Conservation (phyloP, 495 filamentous ascomycete genomes). For the Hypoxylon rickii region DNA sequence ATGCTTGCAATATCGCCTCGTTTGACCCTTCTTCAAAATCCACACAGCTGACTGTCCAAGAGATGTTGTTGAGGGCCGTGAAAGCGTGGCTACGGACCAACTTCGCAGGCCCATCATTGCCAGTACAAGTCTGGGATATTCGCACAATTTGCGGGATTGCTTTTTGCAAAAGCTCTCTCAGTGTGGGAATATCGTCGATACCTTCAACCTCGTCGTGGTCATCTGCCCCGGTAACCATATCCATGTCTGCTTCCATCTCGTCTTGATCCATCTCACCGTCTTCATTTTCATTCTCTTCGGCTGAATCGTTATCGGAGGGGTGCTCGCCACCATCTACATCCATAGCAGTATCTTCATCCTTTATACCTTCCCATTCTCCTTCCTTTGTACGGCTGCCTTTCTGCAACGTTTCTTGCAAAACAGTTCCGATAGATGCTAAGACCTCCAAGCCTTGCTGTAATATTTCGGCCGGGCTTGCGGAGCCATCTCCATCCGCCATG, state of each 20-base stretch:
- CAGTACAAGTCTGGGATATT: conserved; percentile 37
- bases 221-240: conserved; percentile 56
- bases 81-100: conserved; percentile 54
- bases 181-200: conserved; percentile 50
- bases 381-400: conserved; percentile 41
- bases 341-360: conserved; percentile 41
- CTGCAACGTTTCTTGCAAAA: conserved; percentile 51
- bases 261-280: conserved; percentile 45
- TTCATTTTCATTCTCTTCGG: conserved; percentile 38
- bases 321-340: conserved; percentile 40
- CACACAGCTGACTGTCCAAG: conserved; percentile 60
- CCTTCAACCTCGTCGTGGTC: conserved; percentile 39
- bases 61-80: conserved; percentile 62
- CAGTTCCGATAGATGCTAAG: conserved; percentile 62
- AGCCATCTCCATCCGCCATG: conserved; percentile 36
- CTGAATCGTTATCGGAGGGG: conserved; percentile 28
- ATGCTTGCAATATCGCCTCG: conserved; percentile 47
- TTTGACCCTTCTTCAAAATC: conserved; percentile 50
- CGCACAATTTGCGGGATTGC: conserved; percentile 56
- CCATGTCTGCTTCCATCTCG: conserved; percentile 62
- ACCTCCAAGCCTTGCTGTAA: conserved; percentile 59
- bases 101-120: conserved; percentile 24
- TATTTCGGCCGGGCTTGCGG: conserved; percentile 38
- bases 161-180: conserved; percentile 51
- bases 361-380: conserved; percentile 37